A percentile compares a stretch with the other conserved stretches of the same genome.
phyloP scores from a whole-genome alignment of 2,329 filamentous ascomycete species.

The Ophiostoma tasmaniense region DNA sequence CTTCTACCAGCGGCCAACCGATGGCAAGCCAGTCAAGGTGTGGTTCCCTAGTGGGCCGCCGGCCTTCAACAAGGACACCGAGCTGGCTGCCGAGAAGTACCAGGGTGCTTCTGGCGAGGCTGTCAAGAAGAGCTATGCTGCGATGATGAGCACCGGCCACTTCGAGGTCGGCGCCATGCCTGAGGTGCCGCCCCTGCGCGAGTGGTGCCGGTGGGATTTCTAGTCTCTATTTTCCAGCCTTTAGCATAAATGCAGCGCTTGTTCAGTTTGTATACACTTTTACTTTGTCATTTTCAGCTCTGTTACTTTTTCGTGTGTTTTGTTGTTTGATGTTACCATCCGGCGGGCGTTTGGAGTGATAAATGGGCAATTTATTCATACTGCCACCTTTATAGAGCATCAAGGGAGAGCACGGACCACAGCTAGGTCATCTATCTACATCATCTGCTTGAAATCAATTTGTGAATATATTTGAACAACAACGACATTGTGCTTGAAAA shows the following conservation, averaged over 20 bases:
- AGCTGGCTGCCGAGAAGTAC: constrained; percentile 44
- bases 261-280: background rate
- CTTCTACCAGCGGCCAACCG: background rate
- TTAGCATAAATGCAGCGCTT: background rate
- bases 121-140: constrained; percentile 51
- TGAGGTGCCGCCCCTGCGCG: constrained; percentile 65
- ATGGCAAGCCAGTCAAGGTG: constrained; percentile 43
- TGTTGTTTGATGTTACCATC: background rate
- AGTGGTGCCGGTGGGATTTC: constrained; percentile 68
- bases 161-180: constrained; percentile 70
- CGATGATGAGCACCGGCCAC: constrained; percentile 53
- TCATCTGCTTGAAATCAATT: background rate
- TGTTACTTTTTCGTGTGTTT: background rate
- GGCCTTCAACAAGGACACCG: constrained; percentile 52
- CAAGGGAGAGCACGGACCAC: background rate
- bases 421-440: background rate
- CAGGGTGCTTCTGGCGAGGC: constrained; percentile 26
- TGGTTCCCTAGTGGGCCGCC: constrained; percentile 68
- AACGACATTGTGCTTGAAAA: background rate
- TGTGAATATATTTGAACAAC: background rate
- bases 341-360: constrained; percentile 5
- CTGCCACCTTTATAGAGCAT: background rate
- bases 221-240: constrained; percentile 43
- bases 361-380: background rate
- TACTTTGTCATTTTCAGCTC: background rate